Evolutionary conservation across 1,284 basidiomycete species (phyloP), one percentile per base, ranked within the genome.

Genomic region (Cryptococcus maquisensis): DNA sequence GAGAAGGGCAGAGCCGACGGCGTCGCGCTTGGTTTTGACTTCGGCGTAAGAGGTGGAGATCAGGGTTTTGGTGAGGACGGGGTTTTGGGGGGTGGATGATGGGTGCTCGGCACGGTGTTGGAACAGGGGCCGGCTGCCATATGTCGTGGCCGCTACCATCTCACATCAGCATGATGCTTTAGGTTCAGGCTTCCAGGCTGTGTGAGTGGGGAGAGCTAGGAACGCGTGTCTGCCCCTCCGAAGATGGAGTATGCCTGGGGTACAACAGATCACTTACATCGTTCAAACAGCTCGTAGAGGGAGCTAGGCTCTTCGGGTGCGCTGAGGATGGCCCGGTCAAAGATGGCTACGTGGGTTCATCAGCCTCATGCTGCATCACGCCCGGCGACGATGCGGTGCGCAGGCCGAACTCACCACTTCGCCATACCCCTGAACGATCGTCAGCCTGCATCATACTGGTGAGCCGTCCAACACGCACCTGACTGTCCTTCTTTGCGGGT

Each of bases 271-370:
- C 36, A 63, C 72, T 47, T 44, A 76, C 74, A 66, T 49, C 72
- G 63, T 36, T 76, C 74, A 58, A 76, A 75, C 20, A 76, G 51
- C 61, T 76, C 69, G 53, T 63, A 64, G 3, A 73, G 59, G 10
- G 71, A 71, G 13, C 52, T 47, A 0, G 75, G 69, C 49, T 72
- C 61, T 4, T 52, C 60, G 13, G 61, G 54, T 16, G 49, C 39
- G 15, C 51, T 57, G 38, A 68, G 51, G 10, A 59, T 49, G 7
- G 57, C 52, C 24, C 58, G 49, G 32, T 66, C 59, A 59, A 65
- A 75, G 39, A 67, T 60, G 24, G 51, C 40, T 50, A 26, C 26
- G 38, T 26, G 16, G 15, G 21, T 44, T 44, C 50, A 51, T 20
- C 37, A 32, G 24, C 28, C 36, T 15, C 44, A 46, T 23, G 21